Base-by-base conservation (phyloP, 164 flowering plant species). In the Berberis thunbergii region DNA sequence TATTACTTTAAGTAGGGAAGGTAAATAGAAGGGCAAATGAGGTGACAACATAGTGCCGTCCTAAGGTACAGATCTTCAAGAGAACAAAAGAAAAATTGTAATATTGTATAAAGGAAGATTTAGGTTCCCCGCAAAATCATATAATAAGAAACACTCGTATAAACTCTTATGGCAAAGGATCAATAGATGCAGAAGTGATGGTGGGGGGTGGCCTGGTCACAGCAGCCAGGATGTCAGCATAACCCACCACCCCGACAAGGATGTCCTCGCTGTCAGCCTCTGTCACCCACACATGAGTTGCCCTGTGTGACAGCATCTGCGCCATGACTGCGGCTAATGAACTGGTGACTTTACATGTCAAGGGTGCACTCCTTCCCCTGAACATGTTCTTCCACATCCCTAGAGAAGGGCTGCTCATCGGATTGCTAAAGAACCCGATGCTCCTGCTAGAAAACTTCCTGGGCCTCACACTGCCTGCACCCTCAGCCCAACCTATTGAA, bases 281-380 rank as follows among this genome's bases (percentile, higher is more conserved):
- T 0, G 91, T 91, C 41, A 94, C 99, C 99, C 99, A 94, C 3
- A 94, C 91, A 74, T 89, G 97, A 38, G 90, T 82, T 38, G 89
- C 93, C 69, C 99, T 70, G 68, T 94, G 99, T 40, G 97, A 91
- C 38, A 94, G 73, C 96, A 94, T 87, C 75, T 94, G 99, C 59
- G 99, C 97, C 97, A 94, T 84, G 49, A 94, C 97, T 4, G 99
- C 99, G 4, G 99, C 99, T 70, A 94, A 66, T 0, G 97, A 89
- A 65, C 91, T 94, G 0, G 87, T 78, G 4, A 59, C 79, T 68
- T 80, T 91, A 62, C 99, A 94, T 2, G 90, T 91, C 77, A 91
- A 76, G 1, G 99, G 96, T 2, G 91, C 82, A 64, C 90, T 94
- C 73, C 99, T 80, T 11, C 96, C 97, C 56, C 96, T 71, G 56